phyloP scores from a whole-genome alignment of 2,329 filamentous ascomycete genomes.

The Hypoxylon rubiginosum region DNA sequence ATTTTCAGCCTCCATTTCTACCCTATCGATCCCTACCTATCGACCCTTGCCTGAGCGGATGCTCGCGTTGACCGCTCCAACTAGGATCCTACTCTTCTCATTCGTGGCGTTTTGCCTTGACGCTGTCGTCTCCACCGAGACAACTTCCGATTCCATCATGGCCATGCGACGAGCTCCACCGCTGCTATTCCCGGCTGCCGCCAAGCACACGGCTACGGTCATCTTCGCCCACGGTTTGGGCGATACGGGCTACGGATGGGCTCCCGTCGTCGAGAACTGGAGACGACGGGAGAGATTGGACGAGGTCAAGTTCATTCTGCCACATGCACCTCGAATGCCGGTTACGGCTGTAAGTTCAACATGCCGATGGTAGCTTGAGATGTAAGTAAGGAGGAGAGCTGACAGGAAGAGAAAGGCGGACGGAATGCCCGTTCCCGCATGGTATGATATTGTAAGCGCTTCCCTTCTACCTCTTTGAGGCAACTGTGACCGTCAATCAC shows the following conservation, averaged over 20 bases:
- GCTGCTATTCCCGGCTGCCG: constrained; percentile 49
- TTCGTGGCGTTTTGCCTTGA: constrained; percentile 16
- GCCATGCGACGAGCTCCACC: constrained; percentile 47
- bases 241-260: constrained; percentile 84
- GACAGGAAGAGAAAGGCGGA: constrained; percentile 67
- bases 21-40: neutral
- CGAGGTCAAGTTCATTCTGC: constrained; percentile 94
- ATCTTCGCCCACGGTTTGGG: constrained; percentile 95
- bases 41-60: constrained; percentile 20
- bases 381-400: constrained; percentile 4
- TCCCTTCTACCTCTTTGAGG: neutral
- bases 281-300: constrained; percentile 82
- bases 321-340: constrained; percentile 87
- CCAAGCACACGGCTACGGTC: constrained; percentile 88
- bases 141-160: constrained; percentile 41
- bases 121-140: constrained; percentile 5
- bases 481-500: neutral
- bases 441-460: constrained; percentile 81
- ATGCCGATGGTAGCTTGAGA: neutral
- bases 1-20: neutral
- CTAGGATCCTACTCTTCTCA: constrained; percentile 8
- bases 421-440: constrained; percentile 86
- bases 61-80: constrained; percentile 16
- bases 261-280: constrained; percentile 88
- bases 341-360: constrained; percentile 78